Conservation (phyloP, 257 asterid genomes). For the Agastache rugosa region DNA sequence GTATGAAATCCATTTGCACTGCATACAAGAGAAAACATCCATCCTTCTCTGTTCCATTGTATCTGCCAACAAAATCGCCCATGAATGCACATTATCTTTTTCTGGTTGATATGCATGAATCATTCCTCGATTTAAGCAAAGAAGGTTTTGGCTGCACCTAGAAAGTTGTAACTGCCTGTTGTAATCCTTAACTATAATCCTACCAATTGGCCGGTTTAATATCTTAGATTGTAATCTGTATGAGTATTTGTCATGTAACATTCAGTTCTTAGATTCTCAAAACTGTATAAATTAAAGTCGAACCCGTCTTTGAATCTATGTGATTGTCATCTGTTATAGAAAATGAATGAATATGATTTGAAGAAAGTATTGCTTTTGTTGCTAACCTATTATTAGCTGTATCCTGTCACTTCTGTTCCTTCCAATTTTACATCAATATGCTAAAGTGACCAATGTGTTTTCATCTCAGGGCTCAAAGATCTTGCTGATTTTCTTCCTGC, state of each 20-base stretch:
- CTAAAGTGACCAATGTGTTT: slow-evolving; percentile 24
- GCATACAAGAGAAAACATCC: slow-evolving; percentile 1
- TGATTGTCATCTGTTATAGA: slow-evolving; percentile 26
- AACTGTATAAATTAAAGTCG: not conserved
- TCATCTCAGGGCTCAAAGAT: slow-evolving; percentile 89
- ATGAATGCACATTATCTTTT: not conserved
- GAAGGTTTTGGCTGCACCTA: slow-evolving; percentile 15
- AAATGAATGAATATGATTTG: slow-evolving; percentile 35
- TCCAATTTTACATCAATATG: slow-evolving; percentile 28
- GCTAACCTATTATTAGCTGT: slow-evolving; percentile 24
- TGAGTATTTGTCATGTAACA: not conserved
- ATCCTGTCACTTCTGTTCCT: slow-evolving; percentile 28
- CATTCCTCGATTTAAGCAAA: slow-evolving; percentile 21
- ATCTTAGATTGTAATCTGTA: slow-evolving; percentile 14
- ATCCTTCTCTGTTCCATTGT: slow-evolving; percentile 16
- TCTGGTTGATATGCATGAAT: not conserved
- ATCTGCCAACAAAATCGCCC: slow-evolving; percentile 8
- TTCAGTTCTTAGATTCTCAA: not conserved
- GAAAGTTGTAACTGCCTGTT: slow-evolving; percentile 8
- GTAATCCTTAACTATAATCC: not conserved
- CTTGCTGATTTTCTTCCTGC: slow-evolving; percentile 99
- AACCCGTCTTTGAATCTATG: slow-evolving; percentile 19
- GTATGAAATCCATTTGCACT: slow-evolving; percentile 22
- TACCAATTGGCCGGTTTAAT: slow-evolving; percentile 12
- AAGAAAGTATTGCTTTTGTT: slow-evolving; percentile 6